A percentile compares a stretch with the other conserved stretches of the same genome.
These are phyloP conservation scores for Dendrobium catenatum DNA, from an alignment of 106 monocot genomes.

Conservation along the genomic window DNA sequence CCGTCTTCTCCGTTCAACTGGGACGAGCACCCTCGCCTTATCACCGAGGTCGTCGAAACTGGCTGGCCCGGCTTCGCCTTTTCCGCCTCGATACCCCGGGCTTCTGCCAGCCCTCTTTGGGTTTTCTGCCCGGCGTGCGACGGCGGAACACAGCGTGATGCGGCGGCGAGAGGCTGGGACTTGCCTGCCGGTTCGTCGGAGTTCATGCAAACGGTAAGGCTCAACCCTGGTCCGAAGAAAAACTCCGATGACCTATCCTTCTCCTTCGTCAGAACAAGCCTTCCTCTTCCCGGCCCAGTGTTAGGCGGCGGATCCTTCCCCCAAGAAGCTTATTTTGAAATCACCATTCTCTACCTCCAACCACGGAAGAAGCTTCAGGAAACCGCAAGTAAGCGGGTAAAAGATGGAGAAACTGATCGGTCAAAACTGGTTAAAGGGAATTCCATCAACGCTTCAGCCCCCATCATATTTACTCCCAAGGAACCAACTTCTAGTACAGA, in stretches of 20 bases:
- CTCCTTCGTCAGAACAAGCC: slow-evolving; percentile 28
- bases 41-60: slow-evolving; percentile 38
- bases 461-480: not conserved
- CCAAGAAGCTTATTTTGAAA: slow-evolving; percentile 82
- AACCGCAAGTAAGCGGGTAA: slow-evolving; percentile 1
- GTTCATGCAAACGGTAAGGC: slow-evolving; percentile 58
- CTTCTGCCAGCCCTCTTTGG: slow-evolving; percentile 4
- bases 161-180: slow-evolving; percentile 26
- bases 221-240: slow-evolving; percentile 21
- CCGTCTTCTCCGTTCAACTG: slow-evolving; percentile 31
- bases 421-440: slow-evolving; percentile 30
- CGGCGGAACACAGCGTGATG: not conserved
- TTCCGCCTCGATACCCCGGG: slow-evolving; percentile 2
- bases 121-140: slow-evolving; percentile 7
- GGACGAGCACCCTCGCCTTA: slow-evolving; percentile 43
- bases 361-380: not conserved
- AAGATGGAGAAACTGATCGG: slow-evolving; percentile 21
- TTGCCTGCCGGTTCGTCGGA: slow-evolving; percentile 35
- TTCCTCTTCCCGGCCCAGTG: slow-evolving; percentile 71
- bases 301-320: slow-evolving; percentile 50
- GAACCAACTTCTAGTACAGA: not conserved
- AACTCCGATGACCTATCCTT: not conserved
- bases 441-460: not conserved
- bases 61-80: slow-evolving; percentile 79
- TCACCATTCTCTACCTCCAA: slow-evolving; percentile 54